Percentiles rank a stretch among this genome's conserved stretches.
These are phyloP conservation scores for Mycena kentingensis DNA, from an alignment of 768 basidiomycete genomes.

Conservation along the genomic window DNA sequence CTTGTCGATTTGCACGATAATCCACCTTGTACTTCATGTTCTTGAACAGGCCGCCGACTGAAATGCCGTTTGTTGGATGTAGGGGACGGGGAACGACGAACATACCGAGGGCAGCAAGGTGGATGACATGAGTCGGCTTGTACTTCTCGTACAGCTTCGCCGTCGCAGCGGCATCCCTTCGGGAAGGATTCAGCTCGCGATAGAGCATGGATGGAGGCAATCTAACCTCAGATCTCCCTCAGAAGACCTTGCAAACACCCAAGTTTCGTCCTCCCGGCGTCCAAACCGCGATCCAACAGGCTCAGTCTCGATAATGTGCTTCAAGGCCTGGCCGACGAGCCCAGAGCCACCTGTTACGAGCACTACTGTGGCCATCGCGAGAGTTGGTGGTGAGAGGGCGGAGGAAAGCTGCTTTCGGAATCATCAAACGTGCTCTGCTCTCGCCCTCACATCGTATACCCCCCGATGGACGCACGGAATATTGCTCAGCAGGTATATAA, in stretches of 20 bases:
- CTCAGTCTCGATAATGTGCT: slow-evolving; percentile 63
- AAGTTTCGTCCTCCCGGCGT: slow-evolving; percentile 58
- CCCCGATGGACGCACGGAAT: slow-evolving; percentile 49
- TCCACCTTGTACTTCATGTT: slow-evolving; percentile 93
- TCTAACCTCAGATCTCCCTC: slow-evolving; percentile 70
- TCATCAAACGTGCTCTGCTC: background rate
- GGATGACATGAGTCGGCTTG: slow-evolving; percentile 95
- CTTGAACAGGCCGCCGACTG: slow-evolving; percentile 92
- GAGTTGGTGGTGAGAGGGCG: background rate
- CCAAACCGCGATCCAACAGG: slow-evolving; percentile 64
- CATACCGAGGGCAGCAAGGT: slow-evolving; percentile 91
- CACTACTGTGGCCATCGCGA: slow-evolving; percentile 37
- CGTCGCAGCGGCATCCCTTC: slow-evolving; percentile 47
- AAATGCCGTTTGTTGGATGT: slow-evolving; percentile 3
- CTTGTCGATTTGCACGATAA: background rate
- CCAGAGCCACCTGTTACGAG: slow-evolving; percentile 71
- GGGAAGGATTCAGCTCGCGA: background rate
- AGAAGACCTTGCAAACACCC: slow-evolving; percentile 64
- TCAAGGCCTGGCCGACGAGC: slow-evolving; percentile 65
- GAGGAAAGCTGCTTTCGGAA: background rate
- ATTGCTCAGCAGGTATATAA: slow-evolving; percentile 63
- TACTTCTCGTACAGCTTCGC: slow-evolving; percentile 82
- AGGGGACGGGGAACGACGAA: slow-evolving; percentile 1
- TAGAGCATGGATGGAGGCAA: background rate
- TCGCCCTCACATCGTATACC: background rate